A percentile compares a stretch with the other conserved stretches of the same genome.
Evolutionary conservation across 768 basidiomycete species (phyloP).

Genomic region (Leccinum aurantiacum): DNA sequence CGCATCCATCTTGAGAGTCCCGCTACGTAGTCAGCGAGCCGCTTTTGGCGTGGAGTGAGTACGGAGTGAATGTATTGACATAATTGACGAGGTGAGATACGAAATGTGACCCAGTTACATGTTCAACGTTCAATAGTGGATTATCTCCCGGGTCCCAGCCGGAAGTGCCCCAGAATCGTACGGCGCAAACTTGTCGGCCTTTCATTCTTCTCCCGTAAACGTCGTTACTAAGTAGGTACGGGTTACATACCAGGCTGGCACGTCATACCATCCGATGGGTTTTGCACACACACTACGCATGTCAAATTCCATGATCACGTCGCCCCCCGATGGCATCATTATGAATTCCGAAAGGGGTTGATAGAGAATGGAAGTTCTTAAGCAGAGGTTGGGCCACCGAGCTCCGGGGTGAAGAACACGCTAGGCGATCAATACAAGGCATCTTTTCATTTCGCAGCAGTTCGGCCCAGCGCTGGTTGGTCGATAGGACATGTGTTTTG

Average conservation of each 20-base stretch:
- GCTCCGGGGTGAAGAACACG: conserved; percentile 7
- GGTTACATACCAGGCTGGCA: background rate
- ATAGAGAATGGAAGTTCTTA: conserved; percentile 26
- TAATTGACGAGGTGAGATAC: background rate
- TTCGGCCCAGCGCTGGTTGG: conserved; percentile 2
- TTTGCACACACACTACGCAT: conserved; percentile 3
- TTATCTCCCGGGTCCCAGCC: conserved; percentile 13
- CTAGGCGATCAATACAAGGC: conserved; percentile 26
- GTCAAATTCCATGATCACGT: conserved; percentile 18
- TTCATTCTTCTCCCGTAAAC: background rate
- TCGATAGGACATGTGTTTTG: conserved; percentile 20
- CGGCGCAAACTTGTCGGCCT: conserved; percentile 14
- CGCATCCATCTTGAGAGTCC: background rate
- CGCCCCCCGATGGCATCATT: conserved; percentile 20
- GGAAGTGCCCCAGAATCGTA: conserved; percentile 11
- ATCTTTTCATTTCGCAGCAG: conserved; percentile 21
- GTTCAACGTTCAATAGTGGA: background rate
- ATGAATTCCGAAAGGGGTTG: conserved; percentile 17
- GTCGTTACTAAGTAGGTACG: background rate
- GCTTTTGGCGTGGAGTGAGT: no score
- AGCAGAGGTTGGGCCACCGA: background rate
- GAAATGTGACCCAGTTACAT: background rate
- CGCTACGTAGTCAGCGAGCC: background rate
- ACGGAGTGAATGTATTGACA: background rate
- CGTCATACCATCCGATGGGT: background rate